Base-by-base conservation (phyloP, 1,284 basidiomycete species). In the Meira nashicola region DNA sequence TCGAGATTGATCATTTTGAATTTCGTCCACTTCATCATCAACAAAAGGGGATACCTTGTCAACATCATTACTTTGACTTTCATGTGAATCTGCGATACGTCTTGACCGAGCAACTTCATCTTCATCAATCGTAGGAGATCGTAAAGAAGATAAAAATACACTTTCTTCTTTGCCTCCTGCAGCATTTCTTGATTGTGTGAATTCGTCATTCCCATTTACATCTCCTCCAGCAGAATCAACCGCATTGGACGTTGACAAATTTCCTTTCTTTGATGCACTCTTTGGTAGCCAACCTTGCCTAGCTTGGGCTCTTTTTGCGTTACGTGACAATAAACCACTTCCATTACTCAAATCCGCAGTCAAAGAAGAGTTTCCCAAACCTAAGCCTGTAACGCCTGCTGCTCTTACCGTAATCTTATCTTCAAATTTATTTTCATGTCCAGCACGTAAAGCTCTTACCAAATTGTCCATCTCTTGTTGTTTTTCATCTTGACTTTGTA, bases 401-500 rank as follows among this genome's bases (percentile, higher is more conserved):
- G n/a, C 54, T 33, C 33, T 55, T 53, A 17, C 59, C 53, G 28
- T 37, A 41, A 39, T 60, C 68, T 41, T 59, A 40, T 33, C 28
- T 33, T 33, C 28, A 33, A 33, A 33, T 33, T 33, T 33, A 33
- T 33, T 21, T 47, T 39, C 33, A 19, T 55, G 57, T 19, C 66
- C 64, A 14, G 64, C 46, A 14, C 76, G 62, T 21, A 79, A 60
- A 0, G 70, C 59, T 10, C 66, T 62, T 11, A 77, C 56, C 17
- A 80, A 56, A 2, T 55, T 60, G 49, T 80, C 79, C 55, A 79
- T 66, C 38, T 68, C 72, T 11, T 52, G 49, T 53, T 80, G 79
- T 4, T 73, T 67, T n/a, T 72, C 74, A 59, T 80, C 79, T 15
- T 70, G 66, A 23, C 74, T 76, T 9, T 70, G 57, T 4, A 79